Evolutionary conservation across 2,329 filamentous ascomycete species (phyloP).

Genomic region (Paraconiothyrium sp.): DNA sequence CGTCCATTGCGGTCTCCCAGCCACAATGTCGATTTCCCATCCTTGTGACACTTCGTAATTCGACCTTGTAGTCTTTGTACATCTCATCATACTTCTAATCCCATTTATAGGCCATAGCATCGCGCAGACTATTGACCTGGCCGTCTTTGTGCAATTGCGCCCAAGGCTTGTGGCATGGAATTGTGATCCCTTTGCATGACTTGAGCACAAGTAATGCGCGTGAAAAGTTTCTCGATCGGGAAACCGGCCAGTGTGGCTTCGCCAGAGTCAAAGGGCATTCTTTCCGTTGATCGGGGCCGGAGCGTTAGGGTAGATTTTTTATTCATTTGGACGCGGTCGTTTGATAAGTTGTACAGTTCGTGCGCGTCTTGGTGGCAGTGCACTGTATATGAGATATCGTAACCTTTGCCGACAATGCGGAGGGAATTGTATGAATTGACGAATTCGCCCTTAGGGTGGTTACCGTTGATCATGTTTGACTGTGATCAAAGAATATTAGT

Average conservation of each 20-base stretch:
- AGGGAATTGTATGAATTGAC: constrained; percentile 69
- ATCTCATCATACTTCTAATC: constrained; percentile 46
- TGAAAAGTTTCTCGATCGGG: constrained; percentile 18
- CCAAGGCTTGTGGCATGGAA: constrained; percentile 65
- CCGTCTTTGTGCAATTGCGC: constrained; percentile 63
- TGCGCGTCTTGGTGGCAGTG: constrained; percentile 72
- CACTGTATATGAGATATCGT: constrained; percentile 71
- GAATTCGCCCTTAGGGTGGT: background rate
- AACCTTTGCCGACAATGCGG: constrained; percentile 62
- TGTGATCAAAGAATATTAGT: background rate
- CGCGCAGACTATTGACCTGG: constrained; percentile 60
- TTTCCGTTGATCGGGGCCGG: constrained; percentile 41
- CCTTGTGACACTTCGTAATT: constrained; percentile 5
- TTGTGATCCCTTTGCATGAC: constrained; percentile 62
- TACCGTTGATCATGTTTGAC: constrained; percentile 1
- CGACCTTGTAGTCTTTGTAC: background rate
- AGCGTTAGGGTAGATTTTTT: constrained; percentile 18
- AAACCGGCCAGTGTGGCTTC: constrained; percentile 10
- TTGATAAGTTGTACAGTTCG: constrained; percentile 71
- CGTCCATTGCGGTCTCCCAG: constrained; percentile 14
- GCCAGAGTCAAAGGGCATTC: constrained; percentile 9
- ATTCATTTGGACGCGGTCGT: constrained; percentile 38
- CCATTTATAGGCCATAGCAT: constrained; percentile 59
- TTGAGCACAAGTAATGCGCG: constrained; percentile 67
- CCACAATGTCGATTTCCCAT: constrained; percentile 9